Conservation (phyloP, 495 filamentous ascomycete genomes). For the Staphylotrichum longicolle region DNA sequence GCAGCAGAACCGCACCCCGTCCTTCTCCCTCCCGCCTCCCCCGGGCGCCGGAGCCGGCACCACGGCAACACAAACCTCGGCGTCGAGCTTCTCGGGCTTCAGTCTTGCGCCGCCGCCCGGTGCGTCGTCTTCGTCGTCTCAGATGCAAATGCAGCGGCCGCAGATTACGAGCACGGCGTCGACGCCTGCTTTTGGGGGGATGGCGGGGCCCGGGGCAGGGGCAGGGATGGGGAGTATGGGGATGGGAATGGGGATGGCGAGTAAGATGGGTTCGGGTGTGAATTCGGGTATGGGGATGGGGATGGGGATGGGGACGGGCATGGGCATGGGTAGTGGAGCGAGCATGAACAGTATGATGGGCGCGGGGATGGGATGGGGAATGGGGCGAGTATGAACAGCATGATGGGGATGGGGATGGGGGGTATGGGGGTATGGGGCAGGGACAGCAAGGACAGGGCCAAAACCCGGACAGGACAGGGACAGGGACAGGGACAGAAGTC, state of each 20-base stretch:
- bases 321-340: background rate
- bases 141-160: background rate
- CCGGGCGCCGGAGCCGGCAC: conserved; percentile 21
- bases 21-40: conserved; percentile 52
- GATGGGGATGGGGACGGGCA: conserved; percentile 22
- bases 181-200: conserved; percentile 14
- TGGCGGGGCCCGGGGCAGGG: conserved; percentile 3
- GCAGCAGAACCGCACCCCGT: conserved; percentile 28
- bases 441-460: conserved; percentile 29
- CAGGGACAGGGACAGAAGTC: conserved; percentile 51
- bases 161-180: conserved; percentile 8
- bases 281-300: conserved; percentile 21
- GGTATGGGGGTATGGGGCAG: conserved; percentile 19
- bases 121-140: background rate
- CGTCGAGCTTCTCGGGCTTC: conserved; percentile 34
- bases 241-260: conserved; percentile 21
- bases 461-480: conserved; percentile 24
- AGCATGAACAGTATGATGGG: conserved; percentile 27
- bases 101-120: conserved; percentile 44
- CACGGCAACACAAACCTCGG: background rate
- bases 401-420: conserved; percentile 15
- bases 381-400: conserved; percentile 26
- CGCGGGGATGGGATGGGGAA: conserved; percentile 32
- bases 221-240: conserved; percentile 12
- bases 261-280: no score